Evolutionary conservation across 805 yeast genomes (phyloP).

Genomic region (Komagataella pseudopastoris): DNA sequence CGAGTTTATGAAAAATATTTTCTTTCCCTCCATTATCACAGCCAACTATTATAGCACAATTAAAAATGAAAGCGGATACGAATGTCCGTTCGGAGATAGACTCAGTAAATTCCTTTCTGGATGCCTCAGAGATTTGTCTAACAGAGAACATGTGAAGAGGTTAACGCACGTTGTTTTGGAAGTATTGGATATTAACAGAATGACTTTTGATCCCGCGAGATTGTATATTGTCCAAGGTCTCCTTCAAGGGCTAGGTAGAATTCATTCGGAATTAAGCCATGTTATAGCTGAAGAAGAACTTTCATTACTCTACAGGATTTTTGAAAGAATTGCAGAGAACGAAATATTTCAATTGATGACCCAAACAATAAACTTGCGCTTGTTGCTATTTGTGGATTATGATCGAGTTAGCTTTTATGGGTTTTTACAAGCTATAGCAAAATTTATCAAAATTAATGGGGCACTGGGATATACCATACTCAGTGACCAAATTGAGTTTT

Average conservation of each 20-base stretch:
- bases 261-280: conserved; percentile 7
- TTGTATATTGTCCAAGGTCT: conserved; percentile 48
- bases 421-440: neutral
- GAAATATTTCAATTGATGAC: conserved; percentile 33
- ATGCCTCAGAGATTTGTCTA: neutral
- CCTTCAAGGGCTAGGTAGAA: conserved; percentile 24
- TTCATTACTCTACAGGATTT: conserved; percentile 18
- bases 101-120: conserved; percentile 29
- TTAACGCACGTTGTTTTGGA: conserved; percentile 16
- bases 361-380: conserved; percentile 37
- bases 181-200: conserved; percentile 31
- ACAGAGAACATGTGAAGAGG: neutral
- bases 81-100: conserved; percentile 47
- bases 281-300: conserved; percentile 5
- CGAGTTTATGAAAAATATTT: conserved; percentile 25
- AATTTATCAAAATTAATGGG: conserved; percentile 4
- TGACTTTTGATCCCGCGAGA: conserved; percentile 59
- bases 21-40: conserved; percentile 47
- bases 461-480: conserved; percentile 16
- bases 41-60: conserved; percentile 45
- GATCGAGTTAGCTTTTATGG: conserved; percentile 6
- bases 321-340: conserved; percentile 18
- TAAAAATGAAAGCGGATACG: conserved; percentile 14
- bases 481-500: conserved; percentile 22
- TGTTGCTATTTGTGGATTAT: conserved; percentile 25